These are phyloP conservation scores for Candolleomyces eurysporus DNA, from an alignment of 768 basidiomycete species.

Conservation along the genomic window DNA sequence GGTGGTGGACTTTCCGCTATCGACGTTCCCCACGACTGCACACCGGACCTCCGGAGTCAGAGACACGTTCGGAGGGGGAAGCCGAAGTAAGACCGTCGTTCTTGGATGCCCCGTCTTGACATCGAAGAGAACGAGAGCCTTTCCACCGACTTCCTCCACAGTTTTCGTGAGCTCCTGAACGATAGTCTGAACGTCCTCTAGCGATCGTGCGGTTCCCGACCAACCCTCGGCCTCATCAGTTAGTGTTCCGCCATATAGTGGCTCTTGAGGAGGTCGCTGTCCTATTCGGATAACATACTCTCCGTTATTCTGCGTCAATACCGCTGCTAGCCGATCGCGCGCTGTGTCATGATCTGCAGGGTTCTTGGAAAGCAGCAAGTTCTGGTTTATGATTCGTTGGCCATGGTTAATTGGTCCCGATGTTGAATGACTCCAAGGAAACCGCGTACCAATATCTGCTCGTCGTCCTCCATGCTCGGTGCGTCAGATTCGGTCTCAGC, in stretches of 20 bases:
- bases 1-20: constrained; percentile 93
- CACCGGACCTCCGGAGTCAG: constrained; percentile 90
- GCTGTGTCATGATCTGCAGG: constrained; percentile 49
- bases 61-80: constrained; percentile 75
- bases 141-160: constrained; percentile 76
- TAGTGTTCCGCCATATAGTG: constrained; percentile 55
- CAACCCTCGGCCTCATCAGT: constrained; percentile 48
- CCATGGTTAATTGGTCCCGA: constrained; percentile 6
- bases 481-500: not conserved
- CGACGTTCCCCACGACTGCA: constrained; percentile 94
- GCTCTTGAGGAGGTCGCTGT: constrained; percentile 54
- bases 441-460: constrained; percentile 48
- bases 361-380: constrained; percentile 41
- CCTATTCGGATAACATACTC: constrained; percentile 79
- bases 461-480: constrained; percentile 46
- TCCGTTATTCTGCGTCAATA: constrained; percentile 67
- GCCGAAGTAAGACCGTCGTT: constrained; percentile 59
- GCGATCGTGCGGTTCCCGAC: constrained; percentile 50
- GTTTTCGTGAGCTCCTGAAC: constrained; percentile 40
- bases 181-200: constrained; percentile 51
- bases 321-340: constrained; percentile 60
- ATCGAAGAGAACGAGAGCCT: constrained; percentile 61
- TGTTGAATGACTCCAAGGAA: constrained; percentile 5
- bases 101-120: constrained; percentile 48
- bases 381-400: constrained; percentile 27